These are phyloP conservation scores for Polyplosphaeria fusca DNA, from an alignment of 495 filamentous ascomycete genomes.

Conservation along the genomic window DNA sequence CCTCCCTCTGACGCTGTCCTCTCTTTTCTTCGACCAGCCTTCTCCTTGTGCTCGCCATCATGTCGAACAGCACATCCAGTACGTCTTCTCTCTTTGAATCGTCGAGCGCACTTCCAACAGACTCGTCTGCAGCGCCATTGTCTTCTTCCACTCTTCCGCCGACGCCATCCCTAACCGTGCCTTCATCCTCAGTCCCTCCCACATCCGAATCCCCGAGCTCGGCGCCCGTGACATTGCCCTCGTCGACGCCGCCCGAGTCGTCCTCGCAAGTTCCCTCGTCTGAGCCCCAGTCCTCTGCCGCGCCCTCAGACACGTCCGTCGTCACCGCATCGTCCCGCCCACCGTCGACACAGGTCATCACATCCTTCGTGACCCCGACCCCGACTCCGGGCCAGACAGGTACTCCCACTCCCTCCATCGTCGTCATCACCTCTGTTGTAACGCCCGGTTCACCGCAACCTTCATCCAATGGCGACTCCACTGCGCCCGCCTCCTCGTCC, in stretches of 20 bases:
- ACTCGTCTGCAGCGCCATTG: conserved; percentile 3
- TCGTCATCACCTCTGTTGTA: conserved; percentile 24
- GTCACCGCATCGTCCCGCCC: conserved; percentile 30
- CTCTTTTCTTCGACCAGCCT: neutral
- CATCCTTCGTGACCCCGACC: conserved; percentile 34
- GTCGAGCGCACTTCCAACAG: neutral
- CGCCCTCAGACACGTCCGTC: conserved; percentile 29
- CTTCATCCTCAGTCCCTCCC: conserved; percentile 9
- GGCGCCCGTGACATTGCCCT: conserved; percentile 6
- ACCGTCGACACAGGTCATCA: conserved; percentile 39
- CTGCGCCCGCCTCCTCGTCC: conserved; percentile 3
- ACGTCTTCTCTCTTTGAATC: conserved; percentile 24
- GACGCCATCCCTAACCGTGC: neutral
- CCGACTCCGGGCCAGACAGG: conserved; percentile 26
- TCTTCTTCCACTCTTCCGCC: neutral
- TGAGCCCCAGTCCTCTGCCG: conserved; percentile 1
- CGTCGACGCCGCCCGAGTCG: conserved; percentile 5
- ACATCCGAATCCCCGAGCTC: conserved; percentile 6
- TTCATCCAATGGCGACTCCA: neutral
- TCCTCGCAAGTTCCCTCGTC: conserved; percentile 12
- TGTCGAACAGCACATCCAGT: conserved; percentile 9
- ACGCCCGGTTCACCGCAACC: neutral
- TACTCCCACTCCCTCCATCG: conserved; percentile 14
- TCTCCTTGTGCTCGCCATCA: neutral
- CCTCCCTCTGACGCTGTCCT: neutral